A percentile compares a stretch with the other conserved stretches of the same genome.
phyloP scores from a whole-genome alignment of 2,329 filamentous ascomycete genomes.

The Exophiala phaeomuriformis region DNA sequence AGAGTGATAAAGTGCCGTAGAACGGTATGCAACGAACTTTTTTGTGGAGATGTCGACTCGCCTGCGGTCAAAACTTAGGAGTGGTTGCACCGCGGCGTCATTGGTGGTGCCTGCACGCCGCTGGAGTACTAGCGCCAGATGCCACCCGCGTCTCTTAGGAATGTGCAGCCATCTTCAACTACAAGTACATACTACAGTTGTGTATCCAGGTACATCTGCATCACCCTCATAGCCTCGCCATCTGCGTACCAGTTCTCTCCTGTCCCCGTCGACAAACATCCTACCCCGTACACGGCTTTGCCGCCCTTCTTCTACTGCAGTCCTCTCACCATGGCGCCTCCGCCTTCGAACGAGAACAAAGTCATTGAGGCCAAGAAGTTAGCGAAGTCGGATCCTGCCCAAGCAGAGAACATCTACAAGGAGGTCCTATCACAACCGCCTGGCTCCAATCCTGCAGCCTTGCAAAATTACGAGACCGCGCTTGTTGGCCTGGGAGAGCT shows the following conservation, averaged over 20 bases:
- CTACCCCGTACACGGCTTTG: no score
- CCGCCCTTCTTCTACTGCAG: no score
- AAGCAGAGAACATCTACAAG: conserved; percentile 83
- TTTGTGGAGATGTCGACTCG: conserved; percentile 11
- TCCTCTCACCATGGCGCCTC: conserved; percentile 40
- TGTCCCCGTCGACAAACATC: no score
- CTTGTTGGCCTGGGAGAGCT: conserved; percentile 84
- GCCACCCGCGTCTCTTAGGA: no score
- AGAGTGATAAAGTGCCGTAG: background rate
- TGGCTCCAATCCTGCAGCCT: conserved; percentile 73
- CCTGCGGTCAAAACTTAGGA: background rate
- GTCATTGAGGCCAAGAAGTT: conserved; percentile 86
- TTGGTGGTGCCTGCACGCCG: background rate
- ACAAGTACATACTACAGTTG: no score
- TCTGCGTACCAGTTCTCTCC: no score
- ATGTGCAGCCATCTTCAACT: no score
- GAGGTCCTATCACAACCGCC: conserved; percentile 81
- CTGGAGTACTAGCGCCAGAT: background rate
- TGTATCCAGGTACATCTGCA: no score
- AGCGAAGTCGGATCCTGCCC: conserved; percentile 68
- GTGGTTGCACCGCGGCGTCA: background rate
- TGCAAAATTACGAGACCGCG: conserved; percentile 85
- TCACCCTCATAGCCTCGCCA: no score
- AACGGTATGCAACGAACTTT: conserved; percentile 8
- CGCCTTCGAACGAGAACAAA: conserved; percentile 51